Evolutionary conservation across 768 basidiomycete species (phyloP).

Genomic region (Exidia glandulosa): DNA sequence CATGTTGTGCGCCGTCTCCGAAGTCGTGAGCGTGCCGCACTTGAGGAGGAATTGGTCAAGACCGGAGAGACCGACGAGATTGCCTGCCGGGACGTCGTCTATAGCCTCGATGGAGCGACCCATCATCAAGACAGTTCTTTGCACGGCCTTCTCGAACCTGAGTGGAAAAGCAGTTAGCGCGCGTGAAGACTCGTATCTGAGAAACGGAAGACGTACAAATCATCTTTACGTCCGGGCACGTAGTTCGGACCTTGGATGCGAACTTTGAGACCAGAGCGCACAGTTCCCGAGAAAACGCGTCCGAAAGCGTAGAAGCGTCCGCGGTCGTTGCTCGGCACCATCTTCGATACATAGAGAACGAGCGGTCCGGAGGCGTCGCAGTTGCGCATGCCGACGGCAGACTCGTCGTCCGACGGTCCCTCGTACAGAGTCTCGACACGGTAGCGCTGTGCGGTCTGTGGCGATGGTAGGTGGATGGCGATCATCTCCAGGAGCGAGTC

Average conservation of each 20-base stretch:
- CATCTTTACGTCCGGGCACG: conserved; percentile 39
- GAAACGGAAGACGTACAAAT: conserved; percentile 27
- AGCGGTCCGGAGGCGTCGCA: conserved; percentile 41
- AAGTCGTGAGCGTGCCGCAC: conserved; percentile 40
- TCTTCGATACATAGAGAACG: conserved; percentile 45
- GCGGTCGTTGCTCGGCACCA: conserved; percentile 37
- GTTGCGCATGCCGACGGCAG: conserved; percentile 40
- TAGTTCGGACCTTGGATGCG: conserved; percentile 47
- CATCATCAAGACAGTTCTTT: conserved; percentile 46
- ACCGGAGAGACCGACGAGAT: conserved; percentile 44
- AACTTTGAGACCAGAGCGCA: conserved; percentile 38
- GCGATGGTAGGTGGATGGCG: conserved; percentile 41
- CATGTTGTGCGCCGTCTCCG: conserved; percentile 46
- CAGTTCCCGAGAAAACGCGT: conserved; percentile 46
- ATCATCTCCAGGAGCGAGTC: conserved; percentile 44
- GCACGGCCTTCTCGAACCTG: conserved; percentile 28
- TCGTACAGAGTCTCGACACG: conserved; percentile 45
- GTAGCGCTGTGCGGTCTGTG: conserved; percentile 37
- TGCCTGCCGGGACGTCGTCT: conserved; percentile 42
- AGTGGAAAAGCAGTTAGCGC: neutral
- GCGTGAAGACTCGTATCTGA: neutral
- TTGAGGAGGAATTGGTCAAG: conserved; percentile 48
- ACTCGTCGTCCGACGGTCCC: conserved; percentile 45
- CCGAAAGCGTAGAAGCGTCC: conserved; percentile 50
- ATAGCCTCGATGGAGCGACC: conserved; percentile 39